Base-by-base conservation (phyloP, 2,329 filamentous ascomycete genomes). In the Monosporascus sp. region DNA sequence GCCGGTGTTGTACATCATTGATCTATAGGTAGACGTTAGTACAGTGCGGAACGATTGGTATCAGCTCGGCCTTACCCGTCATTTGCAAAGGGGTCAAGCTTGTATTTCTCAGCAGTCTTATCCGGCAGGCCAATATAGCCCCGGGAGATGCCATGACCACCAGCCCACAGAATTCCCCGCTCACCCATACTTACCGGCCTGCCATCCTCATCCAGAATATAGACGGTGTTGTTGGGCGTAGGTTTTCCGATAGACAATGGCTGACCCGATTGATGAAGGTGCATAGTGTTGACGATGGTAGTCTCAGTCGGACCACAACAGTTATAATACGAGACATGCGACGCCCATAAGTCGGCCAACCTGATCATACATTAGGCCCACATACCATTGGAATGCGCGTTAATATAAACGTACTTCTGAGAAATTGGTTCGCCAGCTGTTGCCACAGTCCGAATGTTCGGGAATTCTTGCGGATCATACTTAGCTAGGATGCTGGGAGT, bases 231-330 rank as follows among this genome's bases (percentile, higher is more conserved):
- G 63, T 84, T 84, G 3, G 81, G 78, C 1, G 78, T 77, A 0
- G 80, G 80, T 35, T 63, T 71, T 5, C 81, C 81, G 55, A 84
- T 83, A 0, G 79, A 77, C 3, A 84, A 62, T 2, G 68, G 65
- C 37, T 69, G 64, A 2, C 78, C 78, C 0, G 71, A 67, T 18
- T 68, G 61, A 60, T 83, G 80, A 39, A 69, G 69, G 50, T 79
- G 75, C 66, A 79, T 78, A 5, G 80, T 81, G 64, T 84, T 83
- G 50, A 84, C 73, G 49, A 84, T 81, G 1, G 78, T 83, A 15
- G 80, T 78, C 62, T 85, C 81, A 0, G 81, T 83, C 1, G 81
- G 80, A 2, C 81, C 81, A 60, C 80, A 84, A 58, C 78, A 77
- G 66, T 83, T 84, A 72, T 70, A 79, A 61, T 79, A 79, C 7